Evolutionary conservation across 164 flowering plant genomes (phyloP), one percentile per base, ranked within the genome.

Genomic region (Houttuynia cordata): DNA sequence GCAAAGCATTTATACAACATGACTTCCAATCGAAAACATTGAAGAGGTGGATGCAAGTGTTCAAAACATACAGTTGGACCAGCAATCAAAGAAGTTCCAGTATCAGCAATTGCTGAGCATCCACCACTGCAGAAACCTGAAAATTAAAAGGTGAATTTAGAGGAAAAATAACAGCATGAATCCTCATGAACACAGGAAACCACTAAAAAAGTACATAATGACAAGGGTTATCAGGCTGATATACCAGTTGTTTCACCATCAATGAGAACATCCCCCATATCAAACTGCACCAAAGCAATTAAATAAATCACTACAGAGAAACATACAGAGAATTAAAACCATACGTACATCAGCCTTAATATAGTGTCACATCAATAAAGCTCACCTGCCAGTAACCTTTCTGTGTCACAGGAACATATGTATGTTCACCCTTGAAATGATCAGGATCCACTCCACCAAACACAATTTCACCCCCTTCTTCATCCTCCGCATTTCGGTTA

Each of bases 361-460:
- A 3, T 54, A 10, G 41, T 20, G 3, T 19, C 3, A 20, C n/a
- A n/a, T n/a, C n/a, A 49, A 58, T n/a, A 39, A 53, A 10, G 75
- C 80, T 52, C 40, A 88, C 97, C 94, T 91, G 96, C 97, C 97
- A 91, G 70, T 88, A 87, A 7, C 97, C 97, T 77, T 86, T 91
- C 69, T 65, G 73, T 10, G 97, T 81, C 22, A 91, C 90, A 58
- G 93, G 93, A 67, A 84, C 96, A 74, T 86, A 88, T 23, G 88
- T 83, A 69, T 91, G 97, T 42, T 83, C 67, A 5, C 97, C 97
- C 78, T 76, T 83, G 70, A 61, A 84, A 71, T 88, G 97, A n/a
- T 74, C 70, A 55, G 89, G 75, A 74, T 90, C 95, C 67, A 79
- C 74, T 22, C 97, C 97, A 67, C 97, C 97, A 78, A 90, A 91